Base-by-base conservation (phyloP, 345 rosid species). In the Eucalyptus sp. region DNA sequence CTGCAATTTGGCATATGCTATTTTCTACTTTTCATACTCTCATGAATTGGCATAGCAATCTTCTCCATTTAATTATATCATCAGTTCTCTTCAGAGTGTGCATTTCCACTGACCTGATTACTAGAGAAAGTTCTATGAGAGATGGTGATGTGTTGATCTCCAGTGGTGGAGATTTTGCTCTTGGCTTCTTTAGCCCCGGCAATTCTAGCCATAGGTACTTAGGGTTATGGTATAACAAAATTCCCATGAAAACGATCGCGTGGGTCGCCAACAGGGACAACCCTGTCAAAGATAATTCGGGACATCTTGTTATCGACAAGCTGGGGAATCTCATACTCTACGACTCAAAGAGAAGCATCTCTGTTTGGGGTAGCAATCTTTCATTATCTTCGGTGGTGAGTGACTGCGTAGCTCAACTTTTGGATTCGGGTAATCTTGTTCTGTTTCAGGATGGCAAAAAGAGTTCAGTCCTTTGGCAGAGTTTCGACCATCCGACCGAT, bases 241-340 rank as follows among this genome's bases (percentile, higher is more conserved):
- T 87, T 33, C 51, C 76, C 5, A 3, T 3, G 31, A 17, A n/a
- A 37, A 90, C 91, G 7, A 62, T 88, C 37, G 93, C 89, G 7
- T 93, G 94, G 93, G 93, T 93, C 7, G 94, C 94, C 13, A 91
- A 93, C 87, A 87, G 93, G 87, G 92, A 90, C 76, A 18, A 17
- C 29, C 92, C 94, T 16, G 86, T 93, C 49, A n/a, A 87, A 37
- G 88, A 87, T 50, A 88, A 91, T 18, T 68, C 91, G 1, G 93
- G 89, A 27, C 52, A 15, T 7, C 64, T 93, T 60, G 86, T 31
- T 58, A 90, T 92, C 60, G 89, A 16, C 18, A 68, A 68, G 18
- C 22, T 25, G 17, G 89, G 90, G 54, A 87, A 86, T 89, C 66
- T 93, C 58, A 87, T 91, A 41, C 49, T 86, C 31, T 88, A 91